Evolutionary conservation across 176 grass and related monocot genomes (phyloP).

Genomic region (Metroxylon sagu): DNA sequence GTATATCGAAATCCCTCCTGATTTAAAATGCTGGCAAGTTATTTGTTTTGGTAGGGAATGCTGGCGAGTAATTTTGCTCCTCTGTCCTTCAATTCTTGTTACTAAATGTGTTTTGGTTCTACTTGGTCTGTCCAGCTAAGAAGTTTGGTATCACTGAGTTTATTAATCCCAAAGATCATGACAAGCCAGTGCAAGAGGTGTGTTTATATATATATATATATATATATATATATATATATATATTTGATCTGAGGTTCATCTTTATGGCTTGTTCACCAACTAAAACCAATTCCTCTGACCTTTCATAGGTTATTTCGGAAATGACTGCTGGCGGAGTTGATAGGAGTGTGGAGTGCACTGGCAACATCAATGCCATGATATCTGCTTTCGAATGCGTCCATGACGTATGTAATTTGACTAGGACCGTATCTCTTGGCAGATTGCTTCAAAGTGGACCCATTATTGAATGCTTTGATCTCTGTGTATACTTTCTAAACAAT

Average conservation of each 20-base stretch:
- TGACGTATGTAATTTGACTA: slow-evolving; percentile 1
- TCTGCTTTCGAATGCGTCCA: slow-evolving; percentile 16
- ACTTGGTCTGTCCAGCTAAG: background rate
- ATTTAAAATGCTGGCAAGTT: too few relatives aligned
- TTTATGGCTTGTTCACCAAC: too few relatives aligned
- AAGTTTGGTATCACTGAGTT: slow-evolving; percentile 11
- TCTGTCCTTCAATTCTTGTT: too few relatives aligned
- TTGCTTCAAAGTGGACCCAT: too few relatives aligned
- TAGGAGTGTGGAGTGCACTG: slow-evolving; percentile 9
- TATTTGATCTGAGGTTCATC: too few relatives aligned
- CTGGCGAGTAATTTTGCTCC: too few relatives aligned
- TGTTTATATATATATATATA: background rate
- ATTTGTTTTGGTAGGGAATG: too few relatives aligned
- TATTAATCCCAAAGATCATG: slow-evolving; percentile 4
- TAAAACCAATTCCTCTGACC: background rate
- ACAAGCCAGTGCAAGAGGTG: slow-evolving; percentile 13
- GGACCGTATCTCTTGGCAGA: too few relatives aligned
- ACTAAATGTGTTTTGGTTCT: too few relatives aligned
- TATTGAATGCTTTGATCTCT: too few relatives aligned
- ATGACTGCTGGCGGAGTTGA: slow-evolving; percentile 12
- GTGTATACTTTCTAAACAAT: too few relatives aligned
- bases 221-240: too few relatives aligned
- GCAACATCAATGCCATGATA: slow-evolving; percentile 18
- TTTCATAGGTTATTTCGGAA: background rate
- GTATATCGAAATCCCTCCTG: background rate